Conservation (phyloP, 306 rosid species). For the Begonia masoniana region DNA sequence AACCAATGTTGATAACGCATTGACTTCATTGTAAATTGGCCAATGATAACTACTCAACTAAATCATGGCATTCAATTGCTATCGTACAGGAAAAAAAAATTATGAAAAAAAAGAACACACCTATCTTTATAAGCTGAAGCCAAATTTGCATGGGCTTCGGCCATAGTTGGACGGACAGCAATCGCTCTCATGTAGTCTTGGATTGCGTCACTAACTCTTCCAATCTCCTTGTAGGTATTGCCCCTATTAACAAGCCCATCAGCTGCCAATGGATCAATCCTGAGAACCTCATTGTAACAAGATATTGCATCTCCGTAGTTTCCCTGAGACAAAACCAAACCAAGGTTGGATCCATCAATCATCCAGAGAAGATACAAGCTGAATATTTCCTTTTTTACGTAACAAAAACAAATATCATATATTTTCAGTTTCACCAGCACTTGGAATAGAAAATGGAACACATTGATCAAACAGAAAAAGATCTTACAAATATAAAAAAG, state of each 20-base stretch:
- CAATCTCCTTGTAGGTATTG: constrained; percentile 94
- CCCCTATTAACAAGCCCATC: constrained; percentile 99
- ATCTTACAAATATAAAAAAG: too few relatives aligned
- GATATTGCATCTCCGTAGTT: constrained; percentile 94
- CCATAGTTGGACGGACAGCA: constrained; percentile 74
- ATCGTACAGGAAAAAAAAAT: too few relatives aligned
- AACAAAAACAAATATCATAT: too few relatives aligned
- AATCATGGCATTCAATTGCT: too few relatives aligned
- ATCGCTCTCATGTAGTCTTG: constrained; percentile 80
- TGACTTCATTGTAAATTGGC: too few relatives aligned
- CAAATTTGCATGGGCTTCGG: constrained; percentile 98
- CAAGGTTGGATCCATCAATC: background rate
- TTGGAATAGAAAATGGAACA: too few relatives aligned
- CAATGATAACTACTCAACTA: too few relatives aligned
- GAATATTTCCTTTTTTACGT: too few relatives aligned
- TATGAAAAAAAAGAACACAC: constrained; percentile 13
- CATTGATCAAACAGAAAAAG: too few relatives aligned
- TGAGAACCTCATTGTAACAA: constrained; percentile 95
- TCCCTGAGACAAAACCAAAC: constrained; percentile 36
- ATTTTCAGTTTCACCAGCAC: too few relatives aligned
- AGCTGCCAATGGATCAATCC: constrained; percentile 96
- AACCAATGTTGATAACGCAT: too few relatives aligned
- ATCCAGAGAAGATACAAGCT: too few relatives aligned
- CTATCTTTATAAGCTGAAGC: constrained; percentile 99
- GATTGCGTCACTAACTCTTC: constrained; percentile 93